Percentiles rank a stretch among this genome's conserved stretches.
Evolutionary conservation across 2,329 filamentous ascomycete species (phyloP).

Genomic region (Penicillium carneum): DNA sequence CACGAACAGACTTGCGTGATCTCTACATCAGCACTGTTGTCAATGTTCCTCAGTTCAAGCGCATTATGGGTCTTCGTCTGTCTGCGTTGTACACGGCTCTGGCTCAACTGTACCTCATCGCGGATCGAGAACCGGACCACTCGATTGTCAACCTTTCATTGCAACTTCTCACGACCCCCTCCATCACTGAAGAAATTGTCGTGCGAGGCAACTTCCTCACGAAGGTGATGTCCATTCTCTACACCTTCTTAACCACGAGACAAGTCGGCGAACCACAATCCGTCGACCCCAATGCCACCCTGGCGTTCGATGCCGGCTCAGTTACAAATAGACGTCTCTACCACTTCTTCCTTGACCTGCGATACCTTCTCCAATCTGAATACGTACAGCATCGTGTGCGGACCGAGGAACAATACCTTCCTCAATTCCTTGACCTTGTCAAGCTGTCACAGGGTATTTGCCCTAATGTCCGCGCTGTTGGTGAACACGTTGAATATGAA

Average conservation of each 20-base stretch:
- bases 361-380: constrained; percentile 85
- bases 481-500: constrained; percentile 97
- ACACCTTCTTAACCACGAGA: constrained; percentile 93
- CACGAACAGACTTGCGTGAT: constrained; percentile 86
- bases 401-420: constrained; percentile 81
- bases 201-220: constrained; percentile 95
- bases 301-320: constrained; percentile 92
- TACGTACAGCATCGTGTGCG: constrained; percentile 87
- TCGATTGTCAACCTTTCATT: constrained; percentile 97
- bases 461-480: constrained; percentile 87
- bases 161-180: constrained; percentile 95
- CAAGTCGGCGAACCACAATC: constrained; percentile 95
- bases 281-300: constrained; percentile 81
- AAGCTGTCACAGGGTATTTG: constrained; percentile 97
- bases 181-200: constrained; percentile 94
- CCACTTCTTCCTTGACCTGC: constrained; percentile 94
- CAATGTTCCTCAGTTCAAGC: constrained; percentile 93
- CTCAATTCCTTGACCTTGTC: constrained; percentile 93
- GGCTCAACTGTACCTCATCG: constrained; percentile 92
- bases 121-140: constrained; percentile 94
- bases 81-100: constrained; percentile 92
- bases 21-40: constrained; percentile 97
- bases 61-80: constrained; percentile 89
- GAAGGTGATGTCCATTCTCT: constrained; percentile 92
- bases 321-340: constrained; percentile 95